Percentiles rank a stretch among this genome's conserved stretches.
These are phyloP conservation scores for Tetrapisispora namnaoensis DNA, from an alignment of 805 yeast genomes.

Conservation along the genomic window DNA sequence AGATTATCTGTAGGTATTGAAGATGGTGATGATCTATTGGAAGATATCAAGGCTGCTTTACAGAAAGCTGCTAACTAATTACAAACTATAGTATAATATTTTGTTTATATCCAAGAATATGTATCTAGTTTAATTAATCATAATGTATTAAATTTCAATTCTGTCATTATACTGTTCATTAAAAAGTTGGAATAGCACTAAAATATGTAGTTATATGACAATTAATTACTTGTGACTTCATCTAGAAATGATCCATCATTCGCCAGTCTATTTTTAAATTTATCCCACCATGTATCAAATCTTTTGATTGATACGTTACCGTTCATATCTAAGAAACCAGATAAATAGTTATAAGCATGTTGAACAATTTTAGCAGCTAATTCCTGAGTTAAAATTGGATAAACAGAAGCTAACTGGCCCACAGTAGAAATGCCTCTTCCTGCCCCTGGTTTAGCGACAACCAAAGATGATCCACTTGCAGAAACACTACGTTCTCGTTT, in stretches of 20 bases:
- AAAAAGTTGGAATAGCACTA: background rate
- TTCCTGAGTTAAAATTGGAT: slow-evolving; percentile 41
- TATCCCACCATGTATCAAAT: slow-evolving; percentile 93
- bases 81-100: background rate
- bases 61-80: slow-evolving; percentile 23
- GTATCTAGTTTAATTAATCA: background rate
- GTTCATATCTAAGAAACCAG: slow-evolving; percentile 71
- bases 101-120: background rate
- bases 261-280: slow-evolving; percentile 62
- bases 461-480: slow-evolving; percentile 17
- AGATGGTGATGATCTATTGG: slow-evolving; percentile 65
- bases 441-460: slow-evolving; percentile 22
- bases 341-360: slow-evolving; percentile 83
- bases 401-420: slow-evolving; percentile 25
- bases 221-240: slow-evolving; percentile 24
- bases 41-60: slow-evolving; percentile 64
- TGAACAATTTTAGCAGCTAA: slow-evolving; percentile 82
- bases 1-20: slow-evolving; percentile 84
- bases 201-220: background rate
- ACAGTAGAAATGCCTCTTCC: slow-evolving; percentile 19
- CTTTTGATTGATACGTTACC: slow-evolving; percentile 82
- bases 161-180: background rate
- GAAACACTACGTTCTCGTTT: slow-evolving; percentile 20
- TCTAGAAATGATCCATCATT: slow-evolving; percentile 81
- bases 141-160: background rate